Evolutionary conservation across 2,329 filamentous ascomycete genomes (phyloP).

Genomic region (Curvularia sp.): DNA sequence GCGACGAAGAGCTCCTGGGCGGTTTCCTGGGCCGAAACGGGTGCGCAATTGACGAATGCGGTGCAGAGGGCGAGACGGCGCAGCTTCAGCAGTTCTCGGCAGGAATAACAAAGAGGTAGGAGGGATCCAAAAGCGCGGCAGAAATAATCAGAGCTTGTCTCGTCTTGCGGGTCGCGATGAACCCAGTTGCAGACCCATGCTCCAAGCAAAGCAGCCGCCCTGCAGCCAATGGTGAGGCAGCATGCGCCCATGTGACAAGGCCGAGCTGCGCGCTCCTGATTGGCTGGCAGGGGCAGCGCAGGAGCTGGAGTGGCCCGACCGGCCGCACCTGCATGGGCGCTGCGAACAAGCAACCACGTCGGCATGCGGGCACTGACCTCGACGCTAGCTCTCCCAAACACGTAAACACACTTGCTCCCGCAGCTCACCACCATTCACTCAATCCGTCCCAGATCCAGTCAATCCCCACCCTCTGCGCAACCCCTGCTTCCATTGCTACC

Average conservation of each 20-base stretch:
- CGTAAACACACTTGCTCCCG: slow-evolving; percentile 9
- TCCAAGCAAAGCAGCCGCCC: not conserved
- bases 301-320: slow-evolving; percentile 1
- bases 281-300: not conserved
- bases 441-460: slow-evolving; percentile 7
- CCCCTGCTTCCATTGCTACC: slow-evolving; percentile 23
- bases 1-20: slow-evolving; percentile 18
- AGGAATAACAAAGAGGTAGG: not conserved
- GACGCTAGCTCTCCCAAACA: slow-evolving; percentile 13
- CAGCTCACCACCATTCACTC: slow-evolving; percentile 3
- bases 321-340: slow-evolving; percentile 2
- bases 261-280: not conserved
- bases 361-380: slow-evolving; percentile 7
- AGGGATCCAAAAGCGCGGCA: slow-evolving; percentile 4
- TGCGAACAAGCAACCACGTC: slow-evolving; percentile 15
- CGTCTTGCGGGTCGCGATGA: slow-evolving; percentile 10
- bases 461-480: slow-evolving; percentile 10
- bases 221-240: slow-evolving; percentile 12
- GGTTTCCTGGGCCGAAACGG: slow-evolving; percentile 5
- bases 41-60: slow-evolving; percentile 16
- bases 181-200: slow-evolving; percentile 8
- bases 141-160: slow-evolving; percentile 10
- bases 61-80: not conserved
- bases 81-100: slow-evolving; percentile 18
- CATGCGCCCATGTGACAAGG: slow-evolving; percentile 10